Evolutionary conservation across 2,329 filamentous ascomycete species (phyloP).

Genomic region (Capronia coronata): DNA sequence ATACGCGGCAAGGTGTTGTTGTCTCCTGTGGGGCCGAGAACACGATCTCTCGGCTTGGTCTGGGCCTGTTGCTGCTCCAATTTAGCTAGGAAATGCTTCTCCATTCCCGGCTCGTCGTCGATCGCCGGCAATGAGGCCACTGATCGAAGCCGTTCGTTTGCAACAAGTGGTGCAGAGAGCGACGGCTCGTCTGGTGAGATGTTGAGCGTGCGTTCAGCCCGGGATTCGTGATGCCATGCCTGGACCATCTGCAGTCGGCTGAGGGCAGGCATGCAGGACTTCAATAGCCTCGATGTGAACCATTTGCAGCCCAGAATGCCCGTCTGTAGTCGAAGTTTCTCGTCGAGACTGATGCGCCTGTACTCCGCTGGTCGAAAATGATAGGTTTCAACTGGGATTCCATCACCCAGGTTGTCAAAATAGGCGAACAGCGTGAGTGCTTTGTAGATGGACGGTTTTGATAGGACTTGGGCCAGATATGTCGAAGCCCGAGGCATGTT

Average conservation of each 20-base stretch:
- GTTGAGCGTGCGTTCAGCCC: not conserved
- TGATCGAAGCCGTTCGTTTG: not conserved
- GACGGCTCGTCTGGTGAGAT: not conserved
- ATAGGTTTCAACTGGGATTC: constrained; percentile 32
- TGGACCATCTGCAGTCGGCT: constrained; percentile 33
- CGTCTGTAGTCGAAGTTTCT: constrained; percentile 34
- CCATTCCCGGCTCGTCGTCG: constrained; percentile 6
- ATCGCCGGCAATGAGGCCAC: constrained; percentile 4
- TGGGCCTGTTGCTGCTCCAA: not conserved
- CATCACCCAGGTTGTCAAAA: constrained; percentile 35
- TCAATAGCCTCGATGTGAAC: constrained; percentile 36
- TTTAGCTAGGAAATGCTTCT: constrained; percentile 12
- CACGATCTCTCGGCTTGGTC: not conserved
- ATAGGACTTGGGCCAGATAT: constrained; percentile 36
- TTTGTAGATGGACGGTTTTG: constrained; percentile 38
- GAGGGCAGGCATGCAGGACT: constrained; percentile 33
- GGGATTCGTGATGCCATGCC: constrained; percentile 30
- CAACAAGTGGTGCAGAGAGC: not conserved
- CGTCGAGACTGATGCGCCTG: constrained; percentile 26
- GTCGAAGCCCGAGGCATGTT: constrained; percentile 41
- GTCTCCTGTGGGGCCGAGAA: not conserved
- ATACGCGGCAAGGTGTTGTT: constrained; percentile 10
- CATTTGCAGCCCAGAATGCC: constrained; percentile 36
- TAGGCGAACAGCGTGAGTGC: constrained; percentile 38
- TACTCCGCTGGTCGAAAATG: constrained; percentile 37